Evolutionary conservation across 208 protist species (phyloP).

Genomic region (Endotrypanum monterogeii): DNA sequence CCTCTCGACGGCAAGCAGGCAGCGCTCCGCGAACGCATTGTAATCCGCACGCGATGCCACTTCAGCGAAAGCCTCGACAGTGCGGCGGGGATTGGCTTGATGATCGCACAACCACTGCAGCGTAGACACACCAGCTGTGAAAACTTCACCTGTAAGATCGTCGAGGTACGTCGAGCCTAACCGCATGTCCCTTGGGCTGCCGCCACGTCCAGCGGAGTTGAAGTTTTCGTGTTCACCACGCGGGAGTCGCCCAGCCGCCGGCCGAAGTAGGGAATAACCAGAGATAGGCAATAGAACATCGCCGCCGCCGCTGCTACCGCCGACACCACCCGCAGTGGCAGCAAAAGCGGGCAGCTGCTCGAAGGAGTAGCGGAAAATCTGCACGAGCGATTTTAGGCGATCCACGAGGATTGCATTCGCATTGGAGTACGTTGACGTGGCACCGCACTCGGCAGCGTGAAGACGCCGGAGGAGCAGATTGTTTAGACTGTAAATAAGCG

Average conservation of each 20-base stretch:
- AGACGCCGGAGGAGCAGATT: conserved; percentile 75
- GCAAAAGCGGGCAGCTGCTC: conserved; percentile 61
- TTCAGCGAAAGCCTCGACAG: conserved; percentile 70
- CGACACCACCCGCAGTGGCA: neutral
- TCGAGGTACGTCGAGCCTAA: neutral
- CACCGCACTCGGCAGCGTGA: conserved; percentile 39
- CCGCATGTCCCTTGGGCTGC: neutral
- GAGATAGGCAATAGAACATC: neutral
- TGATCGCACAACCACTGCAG: conserved; percentile 56
- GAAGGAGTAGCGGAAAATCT: conserved; percentile 60
- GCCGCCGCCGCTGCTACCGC: too few relatives aligned
- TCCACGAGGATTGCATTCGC: conserved; percentile 67
- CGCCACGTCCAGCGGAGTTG: neutral
- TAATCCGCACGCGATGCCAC: conserved; percentile 82
- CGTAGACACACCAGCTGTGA: conserved; percentile 35
- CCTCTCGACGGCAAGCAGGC: conserved; percentile 57
- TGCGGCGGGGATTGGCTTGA: conserved; percentile 20
- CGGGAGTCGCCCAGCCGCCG: neutral
- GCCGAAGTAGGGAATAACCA: neutral
- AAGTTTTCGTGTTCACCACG: neutral
- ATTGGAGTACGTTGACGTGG: conserved; percentile 29
- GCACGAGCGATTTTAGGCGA: conserved; percentile 61
- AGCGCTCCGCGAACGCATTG: conserved; percentile 74
- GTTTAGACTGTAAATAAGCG: conserved; percentile 58
- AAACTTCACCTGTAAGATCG: conserved; percentile 34